Percentiles rank a stretch among this genome's conserved stretches.
Conservation (phyloP, 2,329 filamentous ascomycete species). For the Aphanoascus verrucosus region DNA sequence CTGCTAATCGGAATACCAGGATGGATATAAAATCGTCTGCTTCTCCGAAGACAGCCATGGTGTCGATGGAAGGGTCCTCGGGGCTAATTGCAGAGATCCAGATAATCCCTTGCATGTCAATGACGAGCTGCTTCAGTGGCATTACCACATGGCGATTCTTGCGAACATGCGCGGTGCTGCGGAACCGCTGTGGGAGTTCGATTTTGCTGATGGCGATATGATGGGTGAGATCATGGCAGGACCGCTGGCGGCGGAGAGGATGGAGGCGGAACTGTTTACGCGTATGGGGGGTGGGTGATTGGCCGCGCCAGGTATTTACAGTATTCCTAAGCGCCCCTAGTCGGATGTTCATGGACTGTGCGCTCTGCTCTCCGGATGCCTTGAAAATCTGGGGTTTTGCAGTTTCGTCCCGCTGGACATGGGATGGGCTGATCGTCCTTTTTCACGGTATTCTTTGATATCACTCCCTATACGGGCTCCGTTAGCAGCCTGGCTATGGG, state of each 20-base stretch:
- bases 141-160: slow-evolving; percentile 18
- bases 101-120: slow-evolving; percentile 1
- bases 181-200: slow-evolving; percentile 3
- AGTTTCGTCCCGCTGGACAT: no score
- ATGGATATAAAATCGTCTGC: slow-evolving; percentile 20
- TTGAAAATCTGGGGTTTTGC: no score
- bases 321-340: no score
- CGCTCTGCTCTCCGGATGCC: no score
- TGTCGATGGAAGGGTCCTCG: neutral
- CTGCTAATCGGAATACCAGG: slow-evolving; percentile 6
- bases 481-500: no score
- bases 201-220: slow-evolving; percentile 18
- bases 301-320: no score
- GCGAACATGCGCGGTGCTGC: slow-evolving; percentile 16
- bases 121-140: slow-evolving; percentile 20
- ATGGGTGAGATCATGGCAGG: slow-evolving; percentile 39
- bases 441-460: no score
- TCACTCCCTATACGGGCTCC: no score
- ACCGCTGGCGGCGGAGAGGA: slow-evolving; percentile 35
- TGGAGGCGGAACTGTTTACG: slow-evolving; percentile 23
- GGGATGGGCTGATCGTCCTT: no score
- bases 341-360: no score
- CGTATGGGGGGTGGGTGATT: neutral
- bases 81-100: neutral
- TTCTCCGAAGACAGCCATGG: slow-evolving; percentile 12